Evolutionary conservation across 805 yeast genomes (phyloP).

Genomic region (Myxozyma kluyveri): DNA sequence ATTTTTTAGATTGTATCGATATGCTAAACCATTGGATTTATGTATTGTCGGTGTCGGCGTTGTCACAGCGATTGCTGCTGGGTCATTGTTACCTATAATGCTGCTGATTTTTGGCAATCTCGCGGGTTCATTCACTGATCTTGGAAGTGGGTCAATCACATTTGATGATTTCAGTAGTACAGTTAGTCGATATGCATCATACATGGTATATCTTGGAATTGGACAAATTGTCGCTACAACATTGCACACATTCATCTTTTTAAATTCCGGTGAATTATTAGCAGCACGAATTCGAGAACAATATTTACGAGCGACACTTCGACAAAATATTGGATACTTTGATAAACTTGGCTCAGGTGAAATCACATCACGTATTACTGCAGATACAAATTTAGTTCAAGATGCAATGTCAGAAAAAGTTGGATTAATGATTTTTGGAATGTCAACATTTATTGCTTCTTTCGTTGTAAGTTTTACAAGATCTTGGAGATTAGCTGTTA

Average conservation of each 20-base stretch:
- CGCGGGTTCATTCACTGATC: slow-evolving; percentile 17
- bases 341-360: slow-evolving; percentile 46
- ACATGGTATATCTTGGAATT: slow-evolving; percentile 19
- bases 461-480: slow-evolving; percentile 40
- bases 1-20: slow-evolving; percentile 19
- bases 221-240: slow-evolving; percentile 26
- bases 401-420: slow-evolving; percentile 45
- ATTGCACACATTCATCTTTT: slow-evolving; percentile 39
- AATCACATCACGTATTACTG: slow-evolving; percentile 43
- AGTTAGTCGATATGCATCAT: slow-evolving; percentile 1
- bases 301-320: slow-evolving; percentile 39
- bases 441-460: slow-evolving; percentile 42
- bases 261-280: slow-evolving; percentile 43
- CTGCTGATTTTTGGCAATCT: slow-evolving; percentile 19
- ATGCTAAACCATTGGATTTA: slow-evolving; percentile 18
- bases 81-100: slow-evolving; percentile 40
- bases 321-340: slow-evolving; percentile 46
- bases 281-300: slow-evolving; percentile 42
- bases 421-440: slow-evolving; percentile 40
- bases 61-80: slow-evolving; percentile 39
- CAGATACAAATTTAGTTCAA: slow-evolving; percentile 43
- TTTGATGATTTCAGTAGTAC: slow-evolving; percentile 34
- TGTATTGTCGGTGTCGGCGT: slow-evolving; percentile 4
- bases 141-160: slow-evolving; percentile 9
- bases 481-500: slow-evolving; percentile 41